Conservation (phyloP, 257 asterid genomes). For the Solanum rostratum region DNA sequence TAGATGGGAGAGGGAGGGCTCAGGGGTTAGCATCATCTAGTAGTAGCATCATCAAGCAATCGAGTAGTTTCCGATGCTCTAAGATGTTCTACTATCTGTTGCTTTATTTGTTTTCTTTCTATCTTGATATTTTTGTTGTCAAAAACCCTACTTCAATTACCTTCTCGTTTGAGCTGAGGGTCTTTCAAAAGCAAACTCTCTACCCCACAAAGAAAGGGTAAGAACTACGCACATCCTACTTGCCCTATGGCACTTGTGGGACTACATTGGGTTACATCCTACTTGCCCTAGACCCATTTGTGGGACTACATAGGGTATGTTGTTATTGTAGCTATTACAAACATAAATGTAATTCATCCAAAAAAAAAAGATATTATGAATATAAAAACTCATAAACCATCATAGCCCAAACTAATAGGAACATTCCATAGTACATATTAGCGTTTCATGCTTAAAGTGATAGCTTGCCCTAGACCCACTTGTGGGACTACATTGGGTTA, state of each 20-base stretch:
- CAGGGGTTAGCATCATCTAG: not conserved
- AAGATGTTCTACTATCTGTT: not conserved
- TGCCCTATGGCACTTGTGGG: not conserved
- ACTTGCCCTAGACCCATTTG: not conserved
- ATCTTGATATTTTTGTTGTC: not conserved
- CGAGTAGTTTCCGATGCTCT: not conserved
- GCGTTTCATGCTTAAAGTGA: not conserved
- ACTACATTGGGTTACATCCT: not conserved
- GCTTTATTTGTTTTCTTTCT: not conserved
- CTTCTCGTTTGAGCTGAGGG: not conserved
- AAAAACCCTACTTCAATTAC: not conserved
- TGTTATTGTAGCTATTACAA: not conserved
- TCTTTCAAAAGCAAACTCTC: not conserved
- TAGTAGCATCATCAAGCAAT: not conserved
- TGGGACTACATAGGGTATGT: not conserved
- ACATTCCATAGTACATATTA: not conserved
- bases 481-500: too few species aligned
- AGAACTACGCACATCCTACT: not conserved
- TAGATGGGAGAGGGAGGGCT: not conserved
- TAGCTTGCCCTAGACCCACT: too few species aligned
- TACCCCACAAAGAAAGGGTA: not conserved
- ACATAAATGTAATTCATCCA: not conserved
- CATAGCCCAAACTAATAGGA: not conserved
- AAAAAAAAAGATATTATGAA: not conserved
- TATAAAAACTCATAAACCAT: not conserved